Percentiles rank a stretch among this genome's conserved stretches.
Evolutionary conservation across 116 monocot genomes (phyloP).

Genomic region (Dioscorea cayenensis): DNA sequence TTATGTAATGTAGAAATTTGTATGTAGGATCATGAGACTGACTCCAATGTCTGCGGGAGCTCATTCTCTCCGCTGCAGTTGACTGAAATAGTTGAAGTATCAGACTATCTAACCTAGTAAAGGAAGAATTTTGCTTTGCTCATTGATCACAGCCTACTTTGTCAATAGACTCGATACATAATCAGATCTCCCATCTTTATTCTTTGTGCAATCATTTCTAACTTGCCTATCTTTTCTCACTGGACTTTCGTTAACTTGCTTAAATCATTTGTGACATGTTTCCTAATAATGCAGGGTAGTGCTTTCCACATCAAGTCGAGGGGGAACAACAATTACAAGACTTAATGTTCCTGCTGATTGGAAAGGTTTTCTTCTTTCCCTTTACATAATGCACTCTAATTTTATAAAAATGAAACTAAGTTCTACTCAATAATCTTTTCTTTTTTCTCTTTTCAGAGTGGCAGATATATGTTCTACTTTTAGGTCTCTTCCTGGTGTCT

Average conservation of each 20-base stretch:
- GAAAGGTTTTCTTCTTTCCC: constrained; percentile 62
- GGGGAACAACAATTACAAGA: constrained; percentile 74
- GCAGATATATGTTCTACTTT: constrained; percentile 76
- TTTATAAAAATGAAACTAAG: not conserved
- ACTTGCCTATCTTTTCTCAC: not conserved
- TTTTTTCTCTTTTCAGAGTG: constrained; percentile 51
- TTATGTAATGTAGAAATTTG: too few relatives aligned
- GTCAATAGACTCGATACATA: not conserved
- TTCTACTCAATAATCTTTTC: not conserved
- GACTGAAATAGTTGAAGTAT: too few relatives aligned
- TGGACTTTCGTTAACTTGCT: not conserved
- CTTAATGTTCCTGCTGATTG: constrained; percentile 89
- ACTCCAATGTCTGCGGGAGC: too few relatives aligned
- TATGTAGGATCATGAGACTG: too few relatives aligned
- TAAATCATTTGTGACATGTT: not conserved
- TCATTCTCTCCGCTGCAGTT: too few relatives aligned
- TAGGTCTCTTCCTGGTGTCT: constrained; percentile 76
- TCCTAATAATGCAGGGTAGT: constrained; percentile 48
- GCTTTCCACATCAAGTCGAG: constrained; percentile 73
- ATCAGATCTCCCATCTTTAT: not conserved
- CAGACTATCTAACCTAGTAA: too few relatives aligned
- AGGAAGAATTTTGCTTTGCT: too few relatives aligned
- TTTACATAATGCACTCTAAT: not conserved
- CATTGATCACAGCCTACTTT: too few relatives aligned
- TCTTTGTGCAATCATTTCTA: not conserved